These are phyloP conservation scores for Paxillus ammoniavirescens DNA, from an alignment of 768 basidiomycete species.

Conservation along the genomic window DNA sequence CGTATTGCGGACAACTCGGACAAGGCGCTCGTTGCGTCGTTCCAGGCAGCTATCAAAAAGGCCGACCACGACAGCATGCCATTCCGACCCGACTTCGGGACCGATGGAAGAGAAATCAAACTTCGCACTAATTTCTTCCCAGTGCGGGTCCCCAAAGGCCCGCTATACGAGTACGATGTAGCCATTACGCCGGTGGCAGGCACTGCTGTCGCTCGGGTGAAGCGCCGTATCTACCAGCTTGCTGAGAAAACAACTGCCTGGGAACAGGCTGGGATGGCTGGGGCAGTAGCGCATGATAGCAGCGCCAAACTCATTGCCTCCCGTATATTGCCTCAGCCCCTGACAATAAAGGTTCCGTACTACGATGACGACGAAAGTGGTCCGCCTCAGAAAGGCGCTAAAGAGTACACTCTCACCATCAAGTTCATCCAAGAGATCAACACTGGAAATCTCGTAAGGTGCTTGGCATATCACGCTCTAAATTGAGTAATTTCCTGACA, in stretches of 20 bases:
- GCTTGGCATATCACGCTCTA: slow-evolving; percentile 5
- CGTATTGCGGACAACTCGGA: slow-evolving; percentile 48
- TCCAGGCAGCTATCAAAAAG: slow-evolving; percentile 24
- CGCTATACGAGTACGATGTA: slow-evolving; percentile 49
- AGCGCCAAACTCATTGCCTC: slow-evolving; percentile 46
- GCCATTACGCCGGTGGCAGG: slow-evolving; percentile 36
- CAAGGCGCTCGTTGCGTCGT: slow-evolving; percentile 40
- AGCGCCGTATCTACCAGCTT: slow-evolving; percentile 46
- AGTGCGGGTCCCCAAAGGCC: slow-evolving; percentile 43
- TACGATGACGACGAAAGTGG: slow-evolving; percentile 47
- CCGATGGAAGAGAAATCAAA: slow-evolving; percentile 40
- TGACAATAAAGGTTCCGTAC: slow-evolving; percentile 38
- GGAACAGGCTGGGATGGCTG: slow-evolving; percentile 38
- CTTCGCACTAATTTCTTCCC: slow-evolving; percentile 56
- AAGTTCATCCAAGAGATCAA: slow-evolving; percentile 44
- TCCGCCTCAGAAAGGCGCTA: slow-evolving; percentile 29
- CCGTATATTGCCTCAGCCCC: slow-evolving; percentile 38
- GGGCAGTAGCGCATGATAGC: slow-evolving; percentile 46
- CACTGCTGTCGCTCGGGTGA: slow-evolving; percentile 38
- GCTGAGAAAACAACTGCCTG: slow-evolving; percentile 45
- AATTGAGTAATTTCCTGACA: slow-evolving; percentile 6
- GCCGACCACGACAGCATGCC: slow-evolving; percentile 36
- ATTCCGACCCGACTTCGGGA: slow-evolving; percentile 48
- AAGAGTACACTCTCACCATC: slow-evolving; percentile 45
- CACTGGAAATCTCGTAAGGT: slow-evolving; percentile 41